phyloP scores from a whole-genome alignment of 208 protist species.

The Polymyxa betae region DNA sequence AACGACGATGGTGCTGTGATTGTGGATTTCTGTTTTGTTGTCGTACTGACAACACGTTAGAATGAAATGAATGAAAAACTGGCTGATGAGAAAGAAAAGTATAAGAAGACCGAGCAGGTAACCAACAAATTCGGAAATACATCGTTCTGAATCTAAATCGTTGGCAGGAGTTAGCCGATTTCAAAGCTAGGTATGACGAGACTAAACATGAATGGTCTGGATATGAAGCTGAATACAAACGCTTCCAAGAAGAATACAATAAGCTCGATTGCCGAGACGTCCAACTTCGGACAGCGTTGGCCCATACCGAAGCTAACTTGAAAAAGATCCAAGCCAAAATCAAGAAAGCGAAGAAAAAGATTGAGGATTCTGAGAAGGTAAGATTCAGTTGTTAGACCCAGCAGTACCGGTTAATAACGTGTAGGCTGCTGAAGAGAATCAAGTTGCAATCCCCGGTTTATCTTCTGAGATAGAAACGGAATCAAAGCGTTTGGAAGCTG shows the following conservation, averaged over 20 bases:
- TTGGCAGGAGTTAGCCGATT: neutral
- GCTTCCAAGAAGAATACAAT: neutral
- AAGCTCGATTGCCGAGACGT: constrained; percentile 51
- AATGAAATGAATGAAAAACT: neutral
- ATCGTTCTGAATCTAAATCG: neutral
- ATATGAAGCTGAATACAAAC: constrained; percentile 1
- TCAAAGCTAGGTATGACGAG: neutral
- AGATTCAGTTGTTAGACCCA: neutral
- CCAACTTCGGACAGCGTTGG: constrained; percentile 73
- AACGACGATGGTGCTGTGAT: neutral
- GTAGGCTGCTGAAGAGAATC: neutral
- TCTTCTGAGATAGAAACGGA: neutral
- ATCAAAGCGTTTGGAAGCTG: neutral
- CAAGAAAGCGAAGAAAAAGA: constrained; percentile 74
- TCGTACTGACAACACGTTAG: neutral
- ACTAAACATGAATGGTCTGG: neutral
- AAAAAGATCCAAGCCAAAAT: constrained; percentile 83
- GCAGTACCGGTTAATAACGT: neutral
- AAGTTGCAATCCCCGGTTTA: neutral
- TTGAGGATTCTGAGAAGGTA: neutral
- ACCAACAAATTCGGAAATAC: neutral
- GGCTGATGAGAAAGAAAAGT: neutral
- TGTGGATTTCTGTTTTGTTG: neutral
- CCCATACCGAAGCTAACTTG: constrained; percentile 67
- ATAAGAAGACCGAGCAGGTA: constrained; percentile 18